A percentile compares a stretch with the other conserved stretches of the same genome.
Conservation (phyloP, 2,329 filamentous ascomycete species). For the Monascus ruber region DNA sequence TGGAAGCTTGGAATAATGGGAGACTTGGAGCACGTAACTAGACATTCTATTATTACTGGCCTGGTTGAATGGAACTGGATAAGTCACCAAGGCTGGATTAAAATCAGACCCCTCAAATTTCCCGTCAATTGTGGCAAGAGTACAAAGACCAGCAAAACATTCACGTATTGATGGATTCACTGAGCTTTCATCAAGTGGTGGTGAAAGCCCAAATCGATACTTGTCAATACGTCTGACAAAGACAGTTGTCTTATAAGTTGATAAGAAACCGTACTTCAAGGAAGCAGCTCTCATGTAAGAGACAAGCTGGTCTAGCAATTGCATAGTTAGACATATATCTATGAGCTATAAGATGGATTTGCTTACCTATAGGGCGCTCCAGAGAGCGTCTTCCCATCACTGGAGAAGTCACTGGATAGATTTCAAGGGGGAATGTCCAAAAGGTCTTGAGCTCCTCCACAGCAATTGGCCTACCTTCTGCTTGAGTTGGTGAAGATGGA, state of each 20-base stretch:
- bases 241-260: neutral
- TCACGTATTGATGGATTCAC: neutral
- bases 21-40: too few species aligned
- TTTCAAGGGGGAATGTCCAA: too few species aligned
- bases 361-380: too few species aligned
- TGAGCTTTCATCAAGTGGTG: neutral
- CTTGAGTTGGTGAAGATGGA: too few species aligned
- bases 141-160: neutral
- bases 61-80: neutral
- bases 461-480: too few species aligned
- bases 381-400: too few species aligned
- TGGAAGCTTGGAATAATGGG: too few species aligned
- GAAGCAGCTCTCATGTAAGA: neutral
- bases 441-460: too few species aligned
- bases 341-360: too few species aligned
- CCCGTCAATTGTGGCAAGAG: neutral
- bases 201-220: slow-evolving; percentile 1
- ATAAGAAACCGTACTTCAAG: slow-evolving; percentile 1
- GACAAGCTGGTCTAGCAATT: neutral
- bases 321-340: too few species aligned
- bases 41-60: too few species aligned
- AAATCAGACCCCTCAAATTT: neutral
- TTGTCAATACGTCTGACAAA: neutral
- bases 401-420: too few species aligned
- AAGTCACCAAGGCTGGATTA: neutral